A percentile compares a stretch with the other conserved stretches of the same genome.
These are phyloP conservation scores for Bryoglossum gracile DNA, from an alignment of 495 filamentous ascomycete species.

Conservation along the genomic window DNA sequence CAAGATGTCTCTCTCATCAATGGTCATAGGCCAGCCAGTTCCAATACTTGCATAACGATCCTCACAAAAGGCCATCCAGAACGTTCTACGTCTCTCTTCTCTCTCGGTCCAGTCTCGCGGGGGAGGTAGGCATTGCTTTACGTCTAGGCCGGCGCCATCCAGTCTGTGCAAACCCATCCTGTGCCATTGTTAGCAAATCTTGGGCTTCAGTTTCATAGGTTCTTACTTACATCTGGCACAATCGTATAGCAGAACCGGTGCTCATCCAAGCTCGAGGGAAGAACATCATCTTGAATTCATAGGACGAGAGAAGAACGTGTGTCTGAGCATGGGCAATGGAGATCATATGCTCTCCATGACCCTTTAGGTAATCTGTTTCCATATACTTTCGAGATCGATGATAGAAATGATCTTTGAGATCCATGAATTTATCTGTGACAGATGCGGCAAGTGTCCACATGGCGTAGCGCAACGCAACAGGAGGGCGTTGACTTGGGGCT, in stretches of 20 bases:
- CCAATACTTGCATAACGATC: slow-evolving; percentile 95
- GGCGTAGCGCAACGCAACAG: slow-evolving; percentile 82
- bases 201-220: slow-evolving; percentile 19
- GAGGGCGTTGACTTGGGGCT: slow-evolving; percentile 76
- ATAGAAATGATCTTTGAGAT: slow-evolving; percentile 79
- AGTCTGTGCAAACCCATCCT: slow-evolving; percentile 83
- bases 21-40: slow-evolving; percentile 91
- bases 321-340: slow-evolving; percentile 75
- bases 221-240: slow-evolving; percentile 61
- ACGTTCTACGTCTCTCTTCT: slow-evolving; percentile 85
- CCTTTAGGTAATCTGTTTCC: slow-evolving; percentile 85
- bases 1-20: slow-evolving; percentile 88
- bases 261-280: slow-evolving; percentile 96
- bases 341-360: slow-evolving; percentile 81
- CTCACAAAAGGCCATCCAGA: slow-evolving; percentile 87
- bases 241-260: slow-evolving; percentile 65
- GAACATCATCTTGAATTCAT: slow-evolving; percentile 97
- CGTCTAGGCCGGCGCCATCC: slow-evolving; percentile 79
- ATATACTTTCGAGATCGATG: slow-evolving; percentile 80
- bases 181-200: slow-evolving; percentile 8
- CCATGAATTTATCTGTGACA: slow-evolving; percentile 69
- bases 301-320: slow-evolving; percentile 69
- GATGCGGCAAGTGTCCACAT: slow-evolving; percentile 89
- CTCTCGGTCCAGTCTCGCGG: slow-evolving; percentile 88
- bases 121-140: slow-evolving; percentile 82